These are phyloP conservation scores for Aaosphaeria pasadenensis DNA, from an alignment of 2,329 filamentous ascomycete species.

Conservation along the genomic window DNA sequence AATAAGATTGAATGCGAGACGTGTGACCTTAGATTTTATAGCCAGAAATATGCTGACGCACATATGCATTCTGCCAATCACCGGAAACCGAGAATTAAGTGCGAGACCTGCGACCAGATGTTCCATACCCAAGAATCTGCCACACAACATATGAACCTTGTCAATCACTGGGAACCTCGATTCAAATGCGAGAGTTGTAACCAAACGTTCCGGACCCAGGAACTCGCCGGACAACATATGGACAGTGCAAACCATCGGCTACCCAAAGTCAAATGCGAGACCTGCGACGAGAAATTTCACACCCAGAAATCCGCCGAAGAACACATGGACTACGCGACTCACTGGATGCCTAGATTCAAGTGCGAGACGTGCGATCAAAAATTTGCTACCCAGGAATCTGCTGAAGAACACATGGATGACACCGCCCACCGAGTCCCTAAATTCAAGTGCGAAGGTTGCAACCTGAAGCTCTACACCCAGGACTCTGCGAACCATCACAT, in stretches of 20 bases:
- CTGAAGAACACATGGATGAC: constrained; percentile 4
- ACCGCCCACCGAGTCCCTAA: constrained; percentile 1
- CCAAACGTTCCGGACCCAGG: no score
- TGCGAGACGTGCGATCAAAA: constrained; percentile 2
- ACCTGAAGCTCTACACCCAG: constrained; percentile 1
- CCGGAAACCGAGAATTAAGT: constrained; percentile 10
- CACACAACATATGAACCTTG: no score
- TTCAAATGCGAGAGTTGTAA: no score
- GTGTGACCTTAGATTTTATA: constrained; percentile 5
- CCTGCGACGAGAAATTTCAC: no score
- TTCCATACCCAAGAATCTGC: no score
- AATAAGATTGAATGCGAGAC: constrained; percentile 9
- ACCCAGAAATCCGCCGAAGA: constrained; percentile 1
- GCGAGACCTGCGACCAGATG: constrained; percentile 6
- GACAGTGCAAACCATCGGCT: no score
- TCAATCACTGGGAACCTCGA: no score
- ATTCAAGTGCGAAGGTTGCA: constrained; percentile 4
- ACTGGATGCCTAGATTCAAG: constrained; percentile 2
- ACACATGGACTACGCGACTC: constrained; percentile 4
- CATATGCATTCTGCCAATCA: constrained; percentile 6
- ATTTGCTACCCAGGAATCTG: constrained; percentile 1
- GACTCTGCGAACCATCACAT: constrained; percentile 3
- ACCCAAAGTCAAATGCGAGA: no score
- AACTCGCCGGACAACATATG: no score
- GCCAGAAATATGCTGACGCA: neutral